These are phyloP conservation scores for Syncephalastrum contaminatum DNA, from an alignment of 371 early-diverging fungal species.

Conservation along the genomic window DNA sequence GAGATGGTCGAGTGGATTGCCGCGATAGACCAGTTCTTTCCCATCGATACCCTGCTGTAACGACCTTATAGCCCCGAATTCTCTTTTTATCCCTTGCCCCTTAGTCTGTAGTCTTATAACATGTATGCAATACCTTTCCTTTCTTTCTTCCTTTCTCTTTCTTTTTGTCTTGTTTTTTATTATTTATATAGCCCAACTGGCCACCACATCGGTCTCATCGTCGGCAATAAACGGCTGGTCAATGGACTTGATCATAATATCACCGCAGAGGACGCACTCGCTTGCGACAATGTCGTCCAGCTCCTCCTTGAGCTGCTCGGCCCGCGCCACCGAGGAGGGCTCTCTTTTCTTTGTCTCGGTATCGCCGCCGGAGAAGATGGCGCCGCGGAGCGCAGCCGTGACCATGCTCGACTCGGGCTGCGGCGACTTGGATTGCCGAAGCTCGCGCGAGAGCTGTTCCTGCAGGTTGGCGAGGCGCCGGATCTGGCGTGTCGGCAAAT, in stretches of 20 bases:
- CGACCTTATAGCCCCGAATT: neutral
- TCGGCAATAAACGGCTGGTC: conserved; percentile 68
- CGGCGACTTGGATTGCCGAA: conserved; percentile 10
- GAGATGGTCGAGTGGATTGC: conserved; percentile 78
- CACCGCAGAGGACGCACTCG: conserved; percentile 89
- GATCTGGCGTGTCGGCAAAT: conserved; percentile 33
- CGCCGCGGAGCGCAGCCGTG: conserved; percentile 35
- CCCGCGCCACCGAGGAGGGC: conserved; percentile 32
- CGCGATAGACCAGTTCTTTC: conserved; percentile 64
- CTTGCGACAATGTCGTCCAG: conserved; percentile 79
- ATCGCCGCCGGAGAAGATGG: conserved; percentile 30
- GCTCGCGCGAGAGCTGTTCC: conserved; percentile 51
- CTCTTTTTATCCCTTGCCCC: too few relatives aligned
- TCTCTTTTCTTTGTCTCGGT: conserved; percentile 9
- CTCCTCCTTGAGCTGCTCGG: conserved; percentile 62
- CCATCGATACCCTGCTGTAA: conserved; percentile 23
- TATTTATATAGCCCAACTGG: conserved; percentile 58
- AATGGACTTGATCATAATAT: conserved; percentile 82
- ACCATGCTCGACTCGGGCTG: conserved; percentile 12
- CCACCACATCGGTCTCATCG: conserved; percentile 52
- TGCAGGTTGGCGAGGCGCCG: conserved; percentile 51
- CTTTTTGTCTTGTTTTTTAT: neutral
- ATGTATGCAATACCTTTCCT: too few relatives aligned
- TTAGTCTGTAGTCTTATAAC: too few relatives aligned
- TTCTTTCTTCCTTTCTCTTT: too few relatives aligned